These are phyloP conservation scores for Candida glucosophila DNA, from an alignment of 1,139 yeast species.

Conservation along the genomic window DNA sequence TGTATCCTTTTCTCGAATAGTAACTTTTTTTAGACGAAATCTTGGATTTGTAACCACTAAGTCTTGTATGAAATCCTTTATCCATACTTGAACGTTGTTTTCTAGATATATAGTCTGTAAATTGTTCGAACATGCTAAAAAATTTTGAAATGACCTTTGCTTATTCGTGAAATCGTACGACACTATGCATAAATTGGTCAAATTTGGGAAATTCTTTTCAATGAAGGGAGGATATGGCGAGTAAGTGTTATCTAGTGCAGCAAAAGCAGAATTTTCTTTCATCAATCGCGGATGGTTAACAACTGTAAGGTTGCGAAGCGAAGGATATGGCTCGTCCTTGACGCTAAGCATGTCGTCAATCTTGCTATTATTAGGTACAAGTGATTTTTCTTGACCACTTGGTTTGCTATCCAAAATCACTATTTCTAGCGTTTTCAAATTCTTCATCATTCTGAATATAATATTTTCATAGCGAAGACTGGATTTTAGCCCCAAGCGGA, in stretches of 20 bases:
- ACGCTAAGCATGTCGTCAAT: slow-evolving; percentile 7
- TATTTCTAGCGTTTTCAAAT: slow-evolving; percentile 16
- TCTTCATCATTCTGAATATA: slow-evolving; percentile 20
- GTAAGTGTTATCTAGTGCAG: slow-evolving; percentile 16
- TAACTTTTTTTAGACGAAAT: slow-evolving; percentile 18
- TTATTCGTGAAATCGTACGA: slow-evolving; percentile 23
- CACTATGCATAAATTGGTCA: slow-evolving; percentile 19
- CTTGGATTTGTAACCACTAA: slow-evolving; percentile 21
- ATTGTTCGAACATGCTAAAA: slow-evolving; percentile 12
- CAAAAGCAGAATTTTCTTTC: slow-evolving; percentile 5
- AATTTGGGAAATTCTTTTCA: slow-evolving; percentile 12
- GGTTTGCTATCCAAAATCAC: slow-evolving; percentile 8
- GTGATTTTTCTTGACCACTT: slow-evolving; percentile 10
- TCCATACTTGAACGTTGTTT: slow-evolving; percentile 21
- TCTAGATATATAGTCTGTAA: slow-evolving; percentile 22
- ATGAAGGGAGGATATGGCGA: slow-evolving; percentile 20
- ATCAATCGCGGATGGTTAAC: slow-evolving; percentile 21
- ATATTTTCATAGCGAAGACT: slow-evolving; percentile 14
- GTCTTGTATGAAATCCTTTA: slow-evolving; percentile 22
- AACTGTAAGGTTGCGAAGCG: slow-evolving; percentile 14
- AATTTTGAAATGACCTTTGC: slow-evolving; percentile 22
- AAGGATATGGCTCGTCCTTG: slow-evolving; percentile 3
- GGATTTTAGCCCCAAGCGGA: slow-evolving; percentile 22
- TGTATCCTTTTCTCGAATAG: slow-evolving; percentile 22
- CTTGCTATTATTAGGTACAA: slow-evolving; percentile 15